These are phyloP conservation scores for Colletotrichum tabaci DNA, from an alignment of 2,329 filamentous ascomycete species.

Conservation along the genomic window DNA sequence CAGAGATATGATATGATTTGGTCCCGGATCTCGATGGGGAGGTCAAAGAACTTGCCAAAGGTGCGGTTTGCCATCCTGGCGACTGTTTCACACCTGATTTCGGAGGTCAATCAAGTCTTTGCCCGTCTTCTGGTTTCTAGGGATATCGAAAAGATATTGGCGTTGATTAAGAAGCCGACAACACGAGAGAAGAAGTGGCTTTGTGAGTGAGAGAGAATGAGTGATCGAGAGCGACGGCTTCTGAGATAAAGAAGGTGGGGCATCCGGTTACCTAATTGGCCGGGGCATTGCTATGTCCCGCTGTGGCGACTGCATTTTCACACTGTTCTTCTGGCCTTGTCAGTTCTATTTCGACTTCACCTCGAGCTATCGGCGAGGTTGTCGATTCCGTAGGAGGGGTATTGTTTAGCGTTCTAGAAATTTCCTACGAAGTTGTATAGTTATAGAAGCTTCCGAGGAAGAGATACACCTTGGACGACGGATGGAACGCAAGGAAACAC, in stretches of 20 bases:
- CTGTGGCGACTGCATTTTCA: conserved; percentile 17
- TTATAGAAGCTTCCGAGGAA: background rate
- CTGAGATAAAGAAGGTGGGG: conserved; percentile 5
- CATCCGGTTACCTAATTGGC: conserved; percentile 14
- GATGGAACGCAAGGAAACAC: too few relatives aligned
- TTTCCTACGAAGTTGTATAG: too few relatives aligned
- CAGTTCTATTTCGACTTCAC: conserved; percentile 36
- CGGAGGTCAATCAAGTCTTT: background rate
- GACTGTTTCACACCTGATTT: background rate
- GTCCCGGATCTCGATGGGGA: conserved; percentile 49
- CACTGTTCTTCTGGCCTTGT: conserved; percentile 16
- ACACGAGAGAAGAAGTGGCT: background rate
- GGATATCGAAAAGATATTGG: background rate
- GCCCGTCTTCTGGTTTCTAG: background rate
- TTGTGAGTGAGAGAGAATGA: conserved; percentile 2
- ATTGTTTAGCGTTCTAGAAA: background rate
- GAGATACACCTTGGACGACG: too few relatives aligned
- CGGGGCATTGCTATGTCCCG: conserved; percentile 1
- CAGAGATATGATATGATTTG: conserved; percentile 48
- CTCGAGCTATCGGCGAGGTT: background rate
- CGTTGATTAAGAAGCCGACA: background rate
- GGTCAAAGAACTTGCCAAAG: conserved; percentile 49
- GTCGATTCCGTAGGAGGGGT: background rate
- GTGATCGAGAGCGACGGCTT: conserved; percentile 17
- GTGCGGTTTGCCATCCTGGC: conserved; percentile 18